phyloP scores from a whole-genome alignment of 345 rosid species.

The Gossypium arboreum region DNA sequence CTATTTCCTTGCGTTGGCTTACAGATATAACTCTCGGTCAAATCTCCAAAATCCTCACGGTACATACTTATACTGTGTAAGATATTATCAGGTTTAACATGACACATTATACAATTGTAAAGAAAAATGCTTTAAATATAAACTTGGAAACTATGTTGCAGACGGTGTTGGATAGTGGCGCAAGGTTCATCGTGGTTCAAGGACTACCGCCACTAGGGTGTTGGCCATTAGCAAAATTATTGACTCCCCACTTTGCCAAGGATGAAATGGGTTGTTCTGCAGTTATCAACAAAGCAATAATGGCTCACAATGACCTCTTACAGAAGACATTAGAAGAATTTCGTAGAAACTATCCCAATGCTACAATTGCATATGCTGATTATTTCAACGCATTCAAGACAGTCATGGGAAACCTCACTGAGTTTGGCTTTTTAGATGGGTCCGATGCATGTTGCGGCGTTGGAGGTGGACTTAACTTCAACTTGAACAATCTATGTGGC shows the following conservation, averaged over 20 bases:
- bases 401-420: background rate
- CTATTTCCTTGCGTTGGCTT: slow-evolving; percentile 17
- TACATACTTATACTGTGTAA: background rate
- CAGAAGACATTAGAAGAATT: slow-evolving; percentile 25
- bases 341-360: background rate
- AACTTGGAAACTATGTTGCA: slow-evolving; percentile 12
- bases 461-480: slow-evolving; percentile 38
- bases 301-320: slow-evolving; percentile 36
- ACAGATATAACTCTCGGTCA: slow-evolving; percentile 21
- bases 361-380: slow-evolving; percentile 33
- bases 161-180: slow-evolving; percentile 37
- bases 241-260: slow-evolving; percentile 10
- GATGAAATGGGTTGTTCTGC: slow-evolving; percentile 35
- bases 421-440: slow-evolving; percentile 28
- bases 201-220: slow-evolving; percentile 50
- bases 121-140: background rate
- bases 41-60: slow-evolving; percentile 28
- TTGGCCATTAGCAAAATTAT: slow-evolving; percentile 24
- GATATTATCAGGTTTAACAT: background rate
- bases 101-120: no score
- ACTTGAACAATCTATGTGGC: slow-evolving; percentile 33
- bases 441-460: slow-evolving; percentile 44
- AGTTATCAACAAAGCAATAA: slow-evolving; percentile 19
- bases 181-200: slow-evolving; percentile 37
- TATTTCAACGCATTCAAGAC: slow-evolving; percentile 7